A percentile compares a stretch with the other conserved stretches of the same genome.
Conservation (phyloP, 2,329 filamentous ascomycete species). For the Polychaeton citri region DNA sequence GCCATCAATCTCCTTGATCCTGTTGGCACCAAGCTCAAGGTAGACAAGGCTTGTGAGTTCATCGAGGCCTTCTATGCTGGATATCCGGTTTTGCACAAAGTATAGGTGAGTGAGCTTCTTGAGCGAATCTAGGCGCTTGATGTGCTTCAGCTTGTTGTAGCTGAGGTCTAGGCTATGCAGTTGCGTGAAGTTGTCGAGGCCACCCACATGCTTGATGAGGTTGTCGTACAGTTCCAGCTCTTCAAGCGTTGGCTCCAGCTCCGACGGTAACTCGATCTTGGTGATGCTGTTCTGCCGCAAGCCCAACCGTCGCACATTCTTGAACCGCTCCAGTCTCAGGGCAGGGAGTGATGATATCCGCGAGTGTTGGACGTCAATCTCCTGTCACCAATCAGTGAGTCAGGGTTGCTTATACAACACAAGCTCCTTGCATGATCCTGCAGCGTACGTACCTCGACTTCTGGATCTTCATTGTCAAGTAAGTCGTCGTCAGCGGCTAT, state of each 20-base stretch:
- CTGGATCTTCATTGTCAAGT: conserved; percentile 43
- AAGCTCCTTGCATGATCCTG: too few species aligned
- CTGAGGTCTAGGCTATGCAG: conserved; percentile 76
- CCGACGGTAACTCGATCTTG: conserved; percentile 59
- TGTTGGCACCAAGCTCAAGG: conserved; percentile 83
- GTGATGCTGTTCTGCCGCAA: conserved; percentile 86
- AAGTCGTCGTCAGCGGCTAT: conserved; percentile 70
- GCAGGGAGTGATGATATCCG: conserved; percentile 66
- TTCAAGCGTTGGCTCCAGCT: conserved; percentile 51
- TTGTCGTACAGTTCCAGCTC: conserved; percentile 98
- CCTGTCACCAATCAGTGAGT: too few species aligned
- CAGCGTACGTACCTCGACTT: conserved; percentile 35
- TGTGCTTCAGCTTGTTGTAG: conserved; percentile 99
- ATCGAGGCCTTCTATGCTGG: conserved; percentile 71
- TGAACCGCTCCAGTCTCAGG: conserved; percentile 73
- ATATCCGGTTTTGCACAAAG: conserved; percentile 91
- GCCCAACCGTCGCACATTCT: conserved; percentile 55
- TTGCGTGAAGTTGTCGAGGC: conserved; percentile 62
- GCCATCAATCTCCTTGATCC: conserved; percentile 78
- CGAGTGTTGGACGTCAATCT: conserved; percentile 83
- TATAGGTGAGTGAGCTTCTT: conserved; percentile 70
- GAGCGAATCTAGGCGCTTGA: conserved; percentile 74
- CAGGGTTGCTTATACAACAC: too few species aligned
- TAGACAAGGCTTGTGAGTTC: conserved; percentile 62
- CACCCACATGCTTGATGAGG: conserved; percentile 72